Evolutionary conservation across 1,284 basidiomycete genomes (phyloP).

Genomic region (Ganoderma multipileum): DNA sequence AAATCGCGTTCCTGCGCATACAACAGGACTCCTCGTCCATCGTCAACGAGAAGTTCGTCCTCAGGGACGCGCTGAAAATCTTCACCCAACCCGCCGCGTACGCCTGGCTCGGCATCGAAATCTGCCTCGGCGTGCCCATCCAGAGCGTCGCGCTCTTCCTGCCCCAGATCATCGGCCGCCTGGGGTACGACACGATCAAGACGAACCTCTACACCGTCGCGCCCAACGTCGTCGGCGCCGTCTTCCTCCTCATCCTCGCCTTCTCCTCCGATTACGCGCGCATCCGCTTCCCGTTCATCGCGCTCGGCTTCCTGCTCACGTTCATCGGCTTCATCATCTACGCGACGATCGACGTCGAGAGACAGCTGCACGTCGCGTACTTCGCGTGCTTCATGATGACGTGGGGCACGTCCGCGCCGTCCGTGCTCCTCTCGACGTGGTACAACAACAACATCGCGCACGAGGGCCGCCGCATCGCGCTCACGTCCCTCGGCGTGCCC

Average conservation of each 20-base stretch:
- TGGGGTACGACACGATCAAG: slow-evolving; percentile 56
- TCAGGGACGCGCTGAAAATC: slow-evolving; percentile 53
- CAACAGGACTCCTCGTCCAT: slow-evolving; percentile 55
- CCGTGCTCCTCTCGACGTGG: slow-evolving; percentile 55
- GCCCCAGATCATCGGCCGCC: slow-evolving; percentile 56
- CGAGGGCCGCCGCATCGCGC: slow-evolving; percentile 55
- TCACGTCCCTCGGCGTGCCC: slow-evolving; percentile 56
- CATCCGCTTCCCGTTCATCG: slow-evolving; percentile 32
- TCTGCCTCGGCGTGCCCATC: slow-evolving; percentile 55
- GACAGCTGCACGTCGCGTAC: slow-evolving; percentile 50
- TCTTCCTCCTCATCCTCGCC: slow-evolving; percentile 52
- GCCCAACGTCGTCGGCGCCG: slow-evolving; percentile 57
- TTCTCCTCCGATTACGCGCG: slow-evolving; percentile 61
- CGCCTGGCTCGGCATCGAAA: slow-evolving; percentile 48
- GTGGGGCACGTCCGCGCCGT: slow-evolving; percentile 55
- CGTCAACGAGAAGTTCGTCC: slow-evolving; percentile 50
- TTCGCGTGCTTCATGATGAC: slow-evolving; percentile 58
- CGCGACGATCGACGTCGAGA: slow-evolving; percentile 50
- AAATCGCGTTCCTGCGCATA: slow-evolving; percentile 51
- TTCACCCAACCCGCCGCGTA: slow-evolving; percentile 53
- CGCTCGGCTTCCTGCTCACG: slow-evolving; percentile 49
- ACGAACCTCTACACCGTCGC: slow-evolving; percentile 61
- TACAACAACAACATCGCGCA: slow-evolving; percentile 59
- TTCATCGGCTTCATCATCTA: slow-evolving; percentile 59
- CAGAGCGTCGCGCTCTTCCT: slow-evolving; percentile 59